Evolutionary conservation across 768 basidiomycete genomes (phyloP), one percentile per base, ranked within the genome.

Genomic region (Trametes cubensis): DNA sequence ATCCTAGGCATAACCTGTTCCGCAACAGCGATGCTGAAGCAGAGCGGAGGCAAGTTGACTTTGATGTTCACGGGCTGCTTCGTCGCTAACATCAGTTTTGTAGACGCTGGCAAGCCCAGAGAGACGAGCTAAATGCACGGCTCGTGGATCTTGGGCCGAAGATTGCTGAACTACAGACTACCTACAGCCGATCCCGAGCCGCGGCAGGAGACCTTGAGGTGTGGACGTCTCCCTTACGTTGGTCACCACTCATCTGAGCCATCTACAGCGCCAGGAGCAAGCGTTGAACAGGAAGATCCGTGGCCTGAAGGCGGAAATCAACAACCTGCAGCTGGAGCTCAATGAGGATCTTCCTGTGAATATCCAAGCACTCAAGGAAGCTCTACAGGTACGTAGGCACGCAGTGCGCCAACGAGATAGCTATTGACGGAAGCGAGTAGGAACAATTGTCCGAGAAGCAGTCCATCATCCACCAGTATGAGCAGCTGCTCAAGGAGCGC

Each of bases 261-360:
- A 8, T 18, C 28, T 57, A 14, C 30, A 71, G 71, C 25, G 26
- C 2, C 60, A 58, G 34, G 61, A 60, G 26, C 46, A 45, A 34
- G 26, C 46, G 21, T 49, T 65, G 4, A 42, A 54, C 23, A 48
- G 60, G 8, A 62, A 57, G 5, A 28, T 67, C 26, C 56, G 55
- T 34, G 40, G 49, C 8, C 49, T 71, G 30, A 85, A 78, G 69
- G 38, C 62, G 7, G 66, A 63, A 2, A 72, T 83, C 42, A 67
- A 69, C 30, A 73, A 74, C 21, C 69, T 89, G 18, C 82, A 87
- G 63, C 76, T 81, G 39, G 87, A 89, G 63, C 80, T 81, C 14
- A 89, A 88, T 59, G 87, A 90, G 20, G 88, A 89, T 14, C 76
- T 88, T 71, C 87, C 89, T 2, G 83, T 82, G 7, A 81, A 82